phyloP scores from a whole-genome alignment of 371 early-diverging fungal species.

The Rhizomucor miehei region DNA sequence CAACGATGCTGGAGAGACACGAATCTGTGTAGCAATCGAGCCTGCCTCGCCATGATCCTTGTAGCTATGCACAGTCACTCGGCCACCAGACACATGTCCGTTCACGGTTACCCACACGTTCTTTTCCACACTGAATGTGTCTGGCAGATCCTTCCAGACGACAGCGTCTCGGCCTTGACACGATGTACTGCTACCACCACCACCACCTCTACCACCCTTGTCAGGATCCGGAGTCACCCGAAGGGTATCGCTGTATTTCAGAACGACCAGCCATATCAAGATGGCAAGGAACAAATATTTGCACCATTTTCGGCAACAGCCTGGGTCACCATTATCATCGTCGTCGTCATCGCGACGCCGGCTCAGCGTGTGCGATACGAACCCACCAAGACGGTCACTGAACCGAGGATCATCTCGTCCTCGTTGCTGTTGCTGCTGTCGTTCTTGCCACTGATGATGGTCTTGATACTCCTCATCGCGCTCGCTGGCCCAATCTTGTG shows the following conservation, averaged over 20 bases:
- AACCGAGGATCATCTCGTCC: too few species aligned
- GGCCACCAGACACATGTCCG: slow-evolving; percentile 12
- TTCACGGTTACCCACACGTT: slow-evolving; percentile 7
- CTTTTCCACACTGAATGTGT: slow-evolving; percentile 8
- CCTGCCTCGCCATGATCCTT: slow-evolving; percentile 7
- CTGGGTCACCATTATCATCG: slow-evolving; percentile 6
- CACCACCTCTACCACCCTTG: slow-evolving; percentile 1
- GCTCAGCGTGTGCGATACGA: background rate
- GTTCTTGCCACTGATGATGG: too few species aligned
- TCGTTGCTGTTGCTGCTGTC: too few species aligned
- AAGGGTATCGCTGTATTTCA: slow-evolving; percentile 17
- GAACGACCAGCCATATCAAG: slow-evolving; percentile 13
- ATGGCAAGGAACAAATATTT: slow-evolving; percentile 18
- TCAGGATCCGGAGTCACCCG: background rate
- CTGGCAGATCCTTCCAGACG: slow-evolving; percentile 15
- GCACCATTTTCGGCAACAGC: slow-evolving; percentile 21
- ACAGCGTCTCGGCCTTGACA: slow-evolving; percentile 8
- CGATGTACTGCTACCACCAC: background rate
- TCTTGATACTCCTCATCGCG: background rate
- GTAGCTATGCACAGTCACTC: slow-evolving; percentile 10
- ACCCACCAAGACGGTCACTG: too few species aligned
- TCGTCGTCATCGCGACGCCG: slow-evolving; percentile 2
- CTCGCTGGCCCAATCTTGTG: slow-evolving; percentile 9
- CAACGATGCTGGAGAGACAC: slow-evolving; percentile 4
- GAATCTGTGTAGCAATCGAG: slow-evolving; percentile 8